Conservation (phyloP, 106 monocot species). For the Dendrobium chrysotoxum region DNA sequence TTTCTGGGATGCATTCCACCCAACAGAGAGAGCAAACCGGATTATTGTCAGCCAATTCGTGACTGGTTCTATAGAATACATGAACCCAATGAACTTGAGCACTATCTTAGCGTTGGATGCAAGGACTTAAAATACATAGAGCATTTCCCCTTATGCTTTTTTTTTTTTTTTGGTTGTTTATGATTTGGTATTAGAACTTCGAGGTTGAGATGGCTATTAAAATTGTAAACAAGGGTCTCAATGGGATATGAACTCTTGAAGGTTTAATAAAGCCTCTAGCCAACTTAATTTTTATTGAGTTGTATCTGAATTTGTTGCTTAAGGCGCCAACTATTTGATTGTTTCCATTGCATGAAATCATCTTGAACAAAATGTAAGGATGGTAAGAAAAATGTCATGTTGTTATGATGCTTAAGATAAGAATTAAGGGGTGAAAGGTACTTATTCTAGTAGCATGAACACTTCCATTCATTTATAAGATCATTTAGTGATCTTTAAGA, state of each 20-base stretch:
- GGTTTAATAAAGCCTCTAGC: no score
- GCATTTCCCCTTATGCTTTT: background rate
- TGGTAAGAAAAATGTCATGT: no score
- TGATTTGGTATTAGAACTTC: background rate
- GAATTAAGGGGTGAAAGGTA: no score
- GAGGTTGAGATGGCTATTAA: no score
- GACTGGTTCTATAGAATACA: slow-evolving; percentile 35
- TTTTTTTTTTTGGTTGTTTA: background rate
- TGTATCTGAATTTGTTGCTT: background rate
- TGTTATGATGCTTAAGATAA: no score
- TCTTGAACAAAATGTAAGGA: background rate
- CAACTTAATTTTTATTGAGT: background rate
- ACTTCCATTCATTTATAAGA: no score
- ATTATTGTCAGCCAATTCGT: slow-evolving; percentile 60
- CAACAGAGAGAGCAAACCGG: slow-evolving; percentile 60
- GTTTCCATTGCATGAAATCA: background rate
- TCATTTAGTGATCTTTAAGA: no score
- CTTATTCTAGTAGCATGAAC: no score
- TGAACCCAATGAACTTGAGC: slow-evolving; percentile 71
- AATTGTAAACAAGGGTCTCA: no score
- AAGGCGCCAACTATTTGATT: background rate
- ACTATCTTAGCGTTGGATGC: slow-evolving; percentile 61
- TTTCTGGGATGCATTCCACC: slow-evolving; percentile 83
- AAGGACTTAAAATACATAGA: slow-evolving; percentile 9
- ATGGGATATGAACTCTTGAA: no score